A percentile compares a stretch with the other conserved stretches of the same genome.
Conservation (phyloP, 768 basidiomycete genomes). For the Inosperma sp. region DNA sequence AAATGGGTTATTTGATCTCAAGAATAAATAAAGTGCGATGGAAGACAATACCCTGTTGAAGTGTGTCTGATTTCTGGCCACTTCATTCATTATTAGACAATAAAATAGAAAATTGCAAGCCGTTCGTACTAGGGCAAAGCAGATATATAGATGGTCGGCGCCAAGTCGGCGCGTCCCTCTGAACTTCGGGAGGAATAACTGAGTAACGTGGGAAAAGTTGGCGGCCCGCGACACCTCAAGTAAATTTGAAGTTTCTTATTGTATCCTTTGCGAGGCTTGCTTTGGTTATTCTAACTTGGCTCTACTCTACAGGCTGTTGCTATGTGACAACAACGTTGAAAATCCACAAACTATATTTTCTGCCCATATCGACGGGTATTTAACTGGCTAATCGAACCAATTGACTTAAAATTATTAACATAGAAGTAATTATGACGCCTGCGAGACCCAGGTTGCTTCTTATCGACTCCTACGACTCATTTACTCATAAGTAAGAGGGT, state of each 20-base stretch:
- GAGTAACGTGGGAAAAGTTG: too few relatives aligned
- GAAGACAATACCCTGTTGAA: not conserved
- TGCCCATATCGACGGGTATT: too few relatives aligned
- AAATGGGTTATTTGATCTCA: not conserved
- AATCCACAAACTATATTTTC: too few relatives aligned
- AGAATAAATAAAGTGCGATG: not conserved
- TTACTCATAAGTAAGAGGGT: conserved; percentile 75
- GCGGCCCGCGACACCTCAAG: not conserved
- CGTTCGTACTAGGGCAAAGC: not conserved
- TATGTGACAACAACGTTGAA: too few relatives aligned
- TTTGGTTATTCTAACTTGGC: too few relatives aligned
- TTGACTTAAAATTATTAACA: not conserved
- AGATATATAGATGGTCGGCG: too few relatives aligned
- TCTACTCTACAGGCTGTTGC: not conserved
- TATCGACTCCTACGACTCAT: conserved; percentile 83
- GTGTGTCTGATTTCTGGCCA: not conserved
- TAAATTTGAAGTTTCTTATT: not conserved
- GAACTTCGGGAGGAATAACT: too few relatives aligned
- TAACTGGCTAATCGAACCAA: too few relatives aligned
- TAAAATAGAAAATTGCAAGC: not conserved
- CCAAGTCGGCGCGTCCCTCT: too few relatives aligned
- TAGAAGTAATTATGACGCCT: conserved; percentile 28
- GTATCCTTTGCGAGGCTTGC: not conserved
- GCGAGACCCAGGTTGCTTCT: conserved; percentile 55
- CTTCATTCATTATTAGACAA: not conserved